Evolutionary conservation across 345 rosid genomes (phyloP).

Genomic region (Camelina hispida): DNA sequence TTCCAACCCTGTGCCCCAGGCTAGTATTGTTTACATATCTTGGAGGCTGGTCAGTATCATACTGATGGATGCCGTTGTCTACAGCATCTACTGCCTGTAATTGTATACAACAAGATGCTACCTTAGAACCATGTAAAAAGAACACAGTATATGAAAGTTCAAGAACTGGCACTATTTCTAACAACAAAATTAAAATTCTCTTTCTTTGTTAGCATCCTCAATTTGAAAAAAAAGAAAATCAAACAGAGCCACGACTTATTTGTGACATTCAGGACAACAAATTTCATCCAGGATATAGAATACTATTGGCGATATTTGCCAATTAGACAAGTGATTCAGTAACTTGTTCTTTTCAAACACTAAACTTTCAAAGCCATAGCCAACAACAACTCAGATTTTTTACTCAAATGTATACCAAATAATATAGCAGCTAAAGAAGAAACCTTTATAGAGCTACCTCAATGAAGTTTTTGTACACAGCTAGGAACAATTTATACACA

Average conservation of each 20-base stretch:
- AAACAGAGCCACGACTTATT: not conserved
- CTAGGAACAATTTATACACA: slow-evolving; percentile 64
- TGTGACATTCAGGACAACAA: not conserved
- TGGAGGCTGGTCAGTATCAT: slow-evolving; percentile 75
- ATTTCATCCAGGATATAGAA: not conserved
- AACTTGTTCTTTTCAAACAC: not conserved
- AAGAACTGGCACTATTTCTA: slow-evolving; percentile 22
- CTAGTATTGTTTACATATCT: slow-evolving; percentile 74
- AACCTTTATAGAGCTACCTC: slow-evolving; percentile 53
- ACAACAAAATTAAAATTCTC: not conserved
- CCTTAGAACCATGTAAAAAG: not conserved
- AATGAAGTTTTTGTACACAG: slow-evolving; percentile 82
- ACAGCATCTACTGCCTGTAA: slow-evolving; percentile 79
- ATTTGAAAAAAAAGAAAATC: not conserved
- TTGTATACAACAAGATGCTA: not conserved
- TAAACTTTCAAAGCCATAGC: slow-evolving; percentile 16
- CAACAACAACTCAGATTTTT: not conserved
- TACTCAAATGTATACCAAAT: not conserved
- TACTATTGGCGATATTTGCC: not conserved
- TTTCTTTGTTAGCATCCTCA: not conserved
- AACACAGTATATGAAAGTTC: not conserved
- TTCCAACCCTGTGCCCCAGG: slow-evolving; percentile 74
- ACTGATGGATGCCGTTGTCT: slow-evolving; percentile 80
- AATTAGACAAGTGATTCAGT: slow-evolving; percentile 1
- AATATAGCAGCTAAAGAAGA: not conserved